Base-by-base conservation (phyloP, 768 basidiomycete genomes). In the Tulasnella sp. region DNA sequence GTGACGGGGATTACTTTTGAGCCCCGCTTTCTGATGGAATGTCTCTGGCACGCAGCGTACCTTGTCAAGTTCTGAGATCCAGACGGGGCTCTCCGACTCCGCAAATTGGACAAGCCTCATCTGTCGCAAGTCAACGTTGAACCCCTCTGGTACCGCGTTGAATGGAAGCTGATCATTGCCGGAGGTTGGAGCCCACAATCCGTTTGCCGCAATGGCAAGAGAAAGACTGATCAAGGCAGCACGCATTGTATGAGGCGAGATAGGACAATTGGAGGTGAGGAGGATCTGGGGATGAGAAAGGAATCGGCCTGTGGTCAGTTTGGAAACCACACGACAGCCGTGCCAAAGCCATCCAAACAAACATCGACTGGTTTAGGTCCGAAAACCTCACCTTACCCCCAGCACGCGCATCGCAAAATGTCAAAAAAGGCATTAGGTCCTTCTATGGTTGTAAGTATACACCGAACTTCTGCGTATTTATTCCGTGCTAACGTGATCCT, bases 51-150 rank as follows among this genome's bases (percentile, higher is more conserved):
- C 31, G 34, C 16, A 39, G 16, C 46, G 42, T 27, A 93, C 93
- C 91, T 97, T 98, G 82, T 96, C 92, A n/a, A 93, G 86, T 85
- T 98, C 96, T 19, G 95, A 90, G 87, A 96, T 92, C 92, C 91
- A 93, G 75, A 92, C 89, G 4, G 94, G 92, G 16, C 87, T 86
- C 83, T 91, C 85, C 73, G 84, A 86, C 46, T 89, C 92, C 77
- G 92, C 89, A 83, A 94, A 87, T 84, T 95, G 90, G 75, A 97
- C 91, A 76, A 96, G 89, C 75, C 96, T 89, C 76, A 87, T 87
- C 71, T 89, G 92, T 79, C 89, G 87, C 77, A 97, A 87, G 86
- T 96, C 92, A 80, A 95, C 87, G 84, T 88, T 87, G 84, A 92
- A 94, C 74, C 92, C 93, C 18, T 91, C 87, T 80, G 71, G 71